A percentile compares a stretch with the other conserved stretches of the same genome.
phyloP scores from a whole-genome alignment of 139 green algal species.

The Coccomyxa sp. region DNA sequence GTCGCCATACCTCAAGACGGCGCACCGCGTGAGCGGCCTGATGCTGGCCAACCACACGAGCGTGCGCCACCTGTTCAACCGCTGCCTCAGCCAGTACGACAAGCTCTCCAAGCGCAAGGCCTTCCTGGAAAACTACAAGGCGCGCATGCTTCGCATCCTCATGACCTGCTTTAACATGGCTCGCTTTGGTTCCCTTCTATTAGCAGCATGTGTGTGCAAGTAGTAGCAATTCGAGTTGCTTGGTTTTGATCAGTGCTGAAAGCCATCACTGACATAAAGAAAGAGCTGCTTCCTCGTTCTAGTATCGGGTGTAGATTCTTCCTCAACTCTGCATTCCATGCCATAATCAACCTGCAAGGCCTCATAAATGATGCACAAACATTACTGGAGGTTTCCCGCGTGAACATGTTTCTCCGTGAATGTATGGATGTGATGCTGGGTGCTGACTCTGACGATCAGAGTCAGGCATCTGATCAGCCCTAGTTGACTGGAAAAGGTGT shows the following conservation, averaged over 20 bases:
- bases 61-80: slow-evolving; percentile 92
- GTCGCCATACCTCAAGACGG: slow-evolving; percentile 83
- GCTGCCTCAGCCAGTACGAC: slow-evolving; percentile 86
- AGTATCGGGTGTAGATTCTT: too few relatives aligned
- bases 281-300: too few relatives aligned
- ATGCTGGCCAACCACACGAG: slow-evolving; percentile 99
- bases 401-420: too few relatives aligned
- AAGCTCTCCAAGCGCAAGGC: slow-evolving; percentile 85
- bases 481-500: too few relatives aligned
- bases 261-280: too few relatives aligned
- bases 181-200: not conserved
- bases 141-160: not conserved
- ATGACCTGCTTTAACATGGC: not conserved
- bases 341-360: too few relatives aligned
- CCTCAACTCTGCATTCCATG: too few relatives aligned
- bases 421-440: too few relatives aligned
- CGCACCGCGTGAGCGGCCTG: slow-evolving; percentile 87
- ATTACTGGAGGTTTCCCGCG: too few relatives aligned
- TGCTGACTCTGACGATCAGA: too few relatives aligned
- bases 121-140: slow-evolving; percentile 82
- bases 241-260: not conserved
- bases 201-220: not conserved
- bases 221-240: not conserved
- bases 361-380: too few relatives aligned
- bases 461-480: too few relatives aligned